These are phyloP conservation scores for Trichoderma hamatum DNA, from an alignment of 2,329 filamentous ascomycete species.

Conservation along the genomic window DNA sequence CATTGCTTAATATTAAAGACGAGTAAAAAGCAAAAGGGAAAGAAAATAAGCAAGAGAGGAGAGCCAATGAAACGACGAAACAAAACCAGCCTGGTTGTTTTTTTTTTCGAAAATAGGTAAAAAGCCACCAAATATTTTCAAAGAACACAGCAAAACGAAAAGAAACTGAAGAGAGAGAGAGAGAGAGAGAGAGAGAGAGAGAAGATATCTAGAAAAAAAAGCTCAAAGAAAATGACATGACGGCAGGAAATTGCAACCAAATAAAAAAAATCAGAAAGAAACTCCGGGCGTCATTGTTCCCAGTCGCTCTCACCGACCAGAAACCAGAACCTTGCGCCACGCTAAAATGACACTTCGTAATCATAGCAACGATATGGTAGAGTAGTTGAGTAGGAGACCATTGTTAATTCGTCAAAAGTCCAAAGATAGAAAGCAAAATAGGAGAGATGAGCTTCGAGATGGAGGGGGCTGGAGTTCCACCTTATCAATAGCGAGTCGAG, in stretches of 20 bases:
- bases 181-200: not conserved
- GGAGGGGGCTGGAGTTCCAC: not conserved
- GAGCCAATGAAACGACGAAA: not conserved
- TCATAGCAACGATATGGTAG: not conserved
- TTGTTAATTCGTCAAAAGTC: slow-evolving; percentile 7
- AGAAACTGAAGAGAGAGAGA: not conserved
- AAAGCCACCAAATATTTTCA: not conserved
- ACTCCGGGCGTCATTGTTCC: slow-evolving; percentile 33
- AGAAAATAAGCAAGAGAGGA: not conserved
- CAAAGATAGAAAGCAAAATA: slow-evolving; percentile 15
- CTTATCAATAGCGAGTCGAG: not conserved
- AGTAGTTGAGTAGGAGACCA: not conserved
- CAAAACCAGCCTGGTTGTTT: not conserved
- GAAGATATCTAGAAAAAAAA: not conserved
- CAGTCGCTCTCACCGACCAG: slow-evolving; percentile 46
- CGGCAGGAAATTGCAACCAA: not conserved
- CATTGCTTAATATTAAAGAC: not conserved
- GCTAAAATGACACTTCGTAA: slow-evolving; percentile 29
- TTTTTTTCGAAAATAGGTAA: not conserved
- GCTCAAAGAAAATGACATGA: not conserved
- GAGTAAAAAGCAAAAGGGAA: not conserved
- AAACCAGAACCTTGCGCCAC: slow-evolving; percentile 38
- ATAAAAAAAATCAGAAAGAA: not conserved
- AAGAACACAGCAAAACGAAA: not conserved
- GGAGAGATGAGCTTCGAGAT: not conserved